phyloP scores from a whole-genome alignment of 331 rosid genomes.

The Prunus yedoensis region DNA sequence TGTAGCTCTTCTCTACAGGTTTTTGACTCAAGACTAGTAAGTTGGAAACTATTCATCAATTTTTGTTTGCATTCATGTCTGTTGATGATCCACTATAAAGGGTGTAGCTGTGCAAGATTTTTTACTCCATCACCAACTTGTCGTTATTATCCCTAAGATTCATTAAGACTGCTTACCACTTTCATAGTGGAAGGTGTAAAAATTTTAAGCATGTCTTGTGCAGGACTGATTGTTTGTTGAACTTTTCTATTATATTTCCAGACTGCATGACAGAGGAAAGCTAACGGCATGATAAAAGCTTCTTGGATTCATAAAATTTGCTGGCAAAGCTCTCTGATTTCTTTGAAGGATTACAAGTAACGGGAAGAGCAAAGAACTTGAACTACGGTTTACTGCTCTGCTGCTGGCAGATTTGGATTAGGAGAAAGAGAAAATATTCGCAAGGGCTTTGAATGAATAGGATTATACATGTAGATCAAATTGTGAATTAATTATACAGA shows the following conservation, averaged over 20 bases:
- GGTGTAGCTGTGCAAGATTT: background rate
- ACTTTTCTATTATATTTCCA: constrained; percentile 4
- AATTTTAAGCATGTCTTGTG: background rate
- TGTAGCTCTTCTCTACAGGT: constrained; percentile 11
- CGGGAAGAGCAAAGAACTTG: background rate
- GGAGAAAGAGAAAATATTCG: background rate
- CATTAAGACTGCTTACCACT: background rate
- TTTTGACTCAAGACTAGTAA: constrained; percentile 10
- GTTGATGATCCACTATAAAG: background rate
- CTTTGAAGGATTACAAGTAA: background rate
- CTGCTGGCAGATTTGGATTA: constrained; percentile 2
- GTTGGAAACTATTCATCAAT: background rate
- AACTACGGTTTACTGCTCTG: background rate
- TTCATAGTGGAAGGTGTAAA: background rate
- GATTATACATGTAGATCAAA: background rate
- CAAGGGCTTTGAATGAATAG: background rate
- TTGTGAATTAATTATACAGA: constrained; percentile 14
- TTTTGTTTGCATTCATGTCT: constrained; percentile 1
- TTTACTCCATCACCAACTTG: background rate
- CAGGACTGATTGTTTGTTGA: background rate
- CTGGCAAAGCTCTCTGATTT: constrained; percentile 9
- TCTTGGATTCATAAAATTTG: constrained; percentile 6
- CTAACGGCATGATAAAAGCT: background rate
- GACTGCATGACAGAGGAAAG: constrained; percentile 22
- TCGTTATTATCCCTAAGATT: background rate